Conservation (phyloP, 805 yeast genomes). For the Metschnikowia amazonensis region DNA sequence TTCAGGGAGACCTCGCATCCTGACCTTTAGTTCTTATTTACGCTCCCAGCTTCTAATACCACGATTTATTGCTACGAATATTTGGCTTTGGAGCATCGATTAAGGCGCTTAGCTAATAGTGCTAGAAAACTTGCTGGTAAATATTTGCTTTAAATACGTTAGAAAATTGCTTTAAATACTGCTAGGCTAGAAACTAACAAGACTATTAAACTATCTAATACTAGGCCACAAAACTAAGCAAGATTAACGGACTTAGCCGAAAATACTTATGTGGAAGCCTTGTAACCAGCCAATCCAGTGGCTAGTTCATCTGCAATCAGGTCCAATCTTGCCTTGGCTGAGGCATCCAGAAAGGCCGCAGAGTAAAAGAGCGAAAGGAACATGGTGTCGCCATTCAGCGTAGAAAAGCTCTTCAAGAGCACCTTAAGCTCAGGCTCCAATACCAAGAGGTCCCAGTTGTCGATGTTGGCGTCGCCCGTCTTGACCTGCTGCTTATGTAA, state of each 20-base stretch:
- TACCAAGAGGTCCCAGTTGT: conserved; percentile 28
- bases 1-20: conserved; percentile 2
- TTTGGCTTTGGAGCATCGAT: too few species aligned
- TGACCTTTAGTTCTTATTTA: conserved; percentile 5
- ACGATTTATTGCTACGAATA: conserved; percentile 3
- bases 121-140: too few species aligned
- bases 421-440: conserved; percentile 28
- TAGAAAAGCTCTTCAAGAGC: conserved; percentile 23
- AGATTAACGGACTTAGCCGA: too few species aligned
- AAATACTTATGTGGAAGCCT: neutral
- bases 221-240: too few species aligned
- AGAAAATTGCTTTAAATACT: too few species aligned
- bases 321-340: conserved; percentile 36
- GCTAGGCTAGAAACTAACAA: too few species aligned
- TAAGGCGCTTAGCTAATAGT: too few species aligned
- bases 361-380: conserved; percentile 34
- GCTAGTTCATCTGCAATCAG: conserved; percentile 28
- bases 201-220: too few species aligned
- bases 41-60: conserved; percentile 6
- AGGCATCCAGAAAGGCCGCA: conserved; percentile 24
- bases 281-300: conserved; percentile 34
- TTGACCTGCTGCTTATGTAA: conserved; percentile 19
- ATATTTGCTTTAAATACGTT: too few species aligned
- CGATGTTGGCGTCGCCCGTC: conserved; percentile 14
- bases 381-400: conserved; percentile 15